Evolutionary conservation across 768 basidiomycete species (phyloP), one percentile per base, ranked within the genome.

Genomic region (Calocybe gangraenosa): DNA sequence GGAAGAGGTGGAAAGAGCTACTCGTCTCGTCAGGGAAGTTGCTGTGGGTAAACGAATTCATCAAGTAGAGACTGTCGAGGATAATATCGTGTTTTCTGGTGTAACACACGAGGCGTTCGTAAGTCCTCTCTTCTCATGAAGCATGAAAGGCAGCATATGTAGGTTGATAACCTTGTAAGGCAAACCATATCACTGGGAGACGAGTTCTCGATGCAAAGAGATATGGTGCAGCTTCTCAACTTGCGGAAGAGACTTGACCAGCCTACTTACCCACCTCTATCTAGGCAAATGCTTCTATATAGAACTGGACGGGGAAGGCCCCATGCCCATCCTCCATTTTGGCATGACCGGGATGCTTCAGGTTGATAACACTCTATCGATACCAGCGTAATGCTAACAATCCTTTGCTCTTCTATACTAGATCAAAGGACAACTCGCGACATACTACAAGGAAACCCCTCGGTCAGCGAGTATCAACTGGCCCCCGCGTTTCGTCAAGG

Each of bases 311-410:
- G 84, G 84, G 6, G 48, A 65, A 11, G 86, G 84, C 0, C 70
- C 68, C 55, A 59, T 76, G 50, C 87, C 87, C 3, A 81, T 89
- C 2, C 63, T 89, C 38, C 87, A 90, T 58, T 87, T 90, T 52
- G 88, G 87, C 2, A 91, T 90, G 88, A 89, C 87, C 1, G 87
- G 87, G n/a, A 84, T 81, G 78, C 67, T 90, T 25, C 81, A 84
- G 66, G 83, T 79, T 41, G 32, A 7, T 35, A 5, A n/a, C 6
- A 35, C 17, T 7, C 34, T 28, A 35, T n/a, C 34, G 13, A 35
- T n/a, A 14, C 17, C n/a, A n/a, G n/a, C n/a, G n/a, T n/a, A n/a
- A n/a, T n/a, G n/a, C n/a, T n/a, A n/a, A 18, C 34, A 7, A 35
- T 5, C 17, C n/a, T n/a, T 35, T 35, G 34, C 31, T 25, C 20